Base-by-base conservation (phyloP, 805 yeast species). In the Grigorovia yakushimaensis region DNA sequence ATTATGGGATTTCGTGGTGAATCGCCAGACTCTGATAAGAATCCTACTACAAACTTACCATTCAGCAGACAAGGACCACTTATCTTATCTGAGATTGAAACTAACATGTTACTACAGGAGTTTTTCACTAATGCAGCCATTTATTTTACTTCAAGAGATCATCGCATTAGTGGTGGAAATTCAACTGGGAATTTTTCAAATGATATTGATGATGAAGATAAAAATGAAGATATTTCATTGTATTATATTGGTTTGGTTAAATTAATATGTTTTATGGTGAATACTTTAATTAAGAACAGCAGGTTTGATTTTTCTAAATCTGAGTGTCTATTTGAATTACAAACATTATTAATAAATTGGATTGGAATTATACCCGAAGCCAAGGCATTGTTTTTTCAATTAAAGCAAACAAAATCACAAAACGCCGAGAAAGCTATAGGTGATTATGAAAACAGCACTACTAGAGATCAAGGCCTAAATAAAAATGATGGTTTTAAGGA, bases 61-160 rank as follows among this genome's bases (percentile, higher is more conserved):
- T 79, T 80, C 55, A 77, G 85, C 9, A 70, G 91, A 57, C 67
- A 69, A 52, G 89, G 88, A 0, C 47, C 65, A 0, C 51, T 84
- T 19, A 66, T 62, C 4, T 62, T 84, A 35, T 76, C 84, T 15
- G 77, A 73, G 10, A 70, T 81, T 43, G 91, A 84, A 54, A 71
- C 67, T 50, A 74, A 77, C 53, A 81, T 82, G 87, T 57, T 84
- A 13, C 60, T 84, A 36, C 88, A 82, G 63, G 88, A 81, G 59
- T 80, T 83, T 53, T 70, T 84, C 49, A 70, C 78, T n/a, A 78
- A 76, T 51, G 74, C 76, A 11, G 67, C 76, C 4, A 68, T 74
- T 13, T 70, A 59, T 51, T 70, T 63, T 49, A 64, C 66, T 30
- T 70, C 68, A 3, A 54, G 60, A 5, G 52, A 55, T 38, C 63